phyloP scores from a whole-genome alignment of 306 rosid species.

The Lathyrus sativus region DNA sequence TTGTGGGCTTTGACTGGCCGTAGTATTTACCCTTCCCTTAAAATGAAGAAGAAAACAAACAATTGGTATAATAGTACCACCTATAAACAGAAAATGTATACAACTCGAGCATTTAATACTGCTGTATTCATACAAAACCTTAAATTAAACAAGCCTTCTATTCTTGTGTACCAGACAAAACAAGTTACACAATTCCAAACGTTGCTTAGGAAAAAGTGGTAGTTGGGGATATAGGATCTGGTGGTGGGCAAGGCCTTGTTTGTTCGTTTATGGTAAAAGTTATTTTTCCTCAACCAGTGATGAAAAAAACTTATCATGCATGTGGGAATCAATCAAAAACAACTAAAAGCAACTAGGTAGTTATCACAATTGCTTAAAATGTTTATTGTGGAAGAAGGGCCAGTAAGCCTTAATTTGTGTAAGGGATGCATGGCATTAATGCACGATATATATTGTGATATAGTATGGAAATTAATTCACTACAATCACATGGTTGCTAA shows the following conservation, averaged over 20 bases:
- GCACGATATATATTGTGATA: neutral
- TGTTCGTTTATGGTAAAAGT: slow-evolving; percentile 51
- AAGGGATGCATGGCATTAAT: neutral
- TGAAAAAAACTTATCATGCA: slow-evolving; percentile 33
- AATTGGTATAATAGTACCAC: neutral
- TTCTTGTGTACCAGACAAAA: slow-evolving; percentile 49
- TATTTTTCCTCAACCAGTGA: slow-evolving; percentile 23
- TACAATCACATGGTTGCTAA: neutral
- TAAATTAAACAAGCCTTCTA: slow-evolving; percentile 39
- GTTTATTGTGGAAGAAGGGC: slow-evolving; percentile 13
- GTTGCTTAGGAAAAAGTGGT: slow-evolving; percentile 45
- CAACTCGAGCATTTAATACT: slow-evolving; percentile 31
- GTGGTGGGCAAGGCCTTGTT: slow-evolving; percentile 51
- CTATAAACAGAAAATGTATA: neutral
- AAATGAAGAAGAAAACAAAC: slow-evolving; percentile 29
- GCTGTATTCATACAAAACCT: slow-evolving; percentile 17
- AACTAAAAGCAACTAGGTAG: slow-evolving; percentile 6
- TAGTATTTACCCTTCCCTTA: neutral
- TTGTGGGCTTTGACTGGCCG: neutral
- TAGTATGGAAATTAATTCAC: neutral
- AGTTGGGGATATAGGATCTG: slow-evolving; percentile 47
- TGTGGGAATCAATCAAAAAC: slow-evolving; percentile 38
- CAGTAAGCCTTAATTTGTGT: neutral
- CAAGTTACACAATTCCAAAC: slow-evolving; percentile 42
- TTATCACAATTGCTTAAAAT: slow-evolving; percentile 31